Conservation (phyloP, 2,329 filamentous ascomycete species). For the Grosmannia serpens region DNA sequence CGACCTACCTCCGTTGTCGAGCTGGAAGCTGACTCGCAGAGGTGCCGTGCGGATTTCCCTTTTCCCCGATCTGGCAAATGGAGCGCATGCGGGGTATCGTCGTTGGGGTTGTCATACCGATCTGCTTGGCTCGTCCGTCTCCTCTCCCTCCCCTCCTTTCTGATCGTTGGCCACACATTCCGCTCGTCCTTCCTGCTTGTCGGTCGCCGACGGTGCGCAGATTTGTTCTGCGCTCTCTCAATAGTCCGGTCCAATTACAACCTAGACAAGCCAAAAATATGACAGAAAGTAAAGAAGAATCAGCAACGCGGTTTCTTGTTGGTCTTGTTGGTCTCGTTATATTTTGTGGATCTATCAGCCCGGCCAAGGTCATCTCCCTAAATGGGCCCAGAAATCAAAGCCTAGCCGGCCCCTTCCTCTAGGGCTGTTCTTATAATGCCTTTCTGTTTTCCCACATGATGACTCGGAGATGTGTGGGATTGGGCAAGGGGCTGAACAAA, state of each 20-base stretch:
- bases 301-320: slow-evolving; percentile 13
- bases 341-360: slow-evolving; percentile 9
- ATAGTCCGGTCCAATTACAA: slow-evolving; percentile 14
- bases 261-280: slow-evolving; percentile 14
- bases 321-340: slow-evolving; percentile 7
- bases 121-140: neutral
- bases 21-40: neutral
- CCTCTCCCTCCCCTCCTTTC: neutral
- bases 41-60: neutral
- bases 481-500: neutral
- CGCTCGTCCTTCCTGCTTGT: neutral
- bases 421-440: neutral
- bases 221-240: neutral
- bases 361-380: neutral
- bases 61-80: neutral
- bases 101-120: neutral
- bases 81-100: neutral
- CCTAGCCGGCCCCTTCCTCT: neutral
- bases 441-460: neutral
- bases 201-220: neutral
- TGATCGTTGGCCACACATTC: neutral
- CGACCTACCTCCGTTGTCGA: neutral
- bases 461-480: neutral
- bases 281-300: slow-evolving; percentile 13
- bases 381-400: neutral